Evolutionary conservation across 116 monocot genomes (phyloP).

Genomic region (Iris pallida): DNA sequence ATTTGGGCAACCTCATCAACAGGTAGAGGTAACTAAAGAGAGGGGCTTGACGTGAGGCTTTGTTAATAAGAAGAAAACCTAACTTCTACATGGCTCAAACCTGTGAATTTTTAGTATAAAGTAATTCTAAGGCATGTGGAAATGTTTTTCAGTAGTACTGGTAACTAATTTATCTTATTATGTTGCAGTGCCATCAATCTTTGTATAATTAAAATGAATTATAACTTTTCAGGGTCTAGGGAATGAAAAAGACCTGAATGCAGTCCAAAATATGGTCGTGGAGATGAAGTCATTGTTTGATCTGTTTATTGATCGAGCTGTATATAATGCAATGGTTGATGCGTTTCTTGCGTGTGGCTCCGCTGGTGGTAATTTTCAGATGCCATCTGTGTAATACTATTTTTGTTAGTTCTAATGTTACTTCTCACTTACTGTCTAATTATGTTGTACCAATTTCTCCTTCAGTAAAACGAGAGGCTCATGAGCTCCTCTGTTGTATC

Average conservation of each 20-base stretch:
- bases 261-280: conserved; percentile 45
- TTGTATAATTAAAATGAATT: too few species aligned
- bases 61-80: too few species aligned
- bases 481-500: conserved; percentile 80
- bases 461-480: conserved; percentile 45
- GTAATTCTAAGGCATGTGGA: too few species aligned
- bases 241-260: conserved; percentile 34
- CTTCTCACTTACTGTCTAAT: conserved; percentile 50
- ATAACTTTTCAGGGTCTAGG: conserved; percentile 72
- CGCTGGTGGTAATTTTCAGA: conserved; percentile 28
- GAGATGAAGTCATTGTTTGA: conserved; percentile 62
- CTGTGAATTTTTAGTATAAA: too few species aligned
- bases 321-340: conserved; percentile 73
- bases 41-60: too few species aligned
- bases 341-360: conserved; percentile 65
- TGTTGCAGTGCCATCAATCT: too few species aligned
- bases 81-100: too few species aligned
- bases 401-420: too few species aligned
- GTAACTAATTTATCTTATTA: too few species aligned
- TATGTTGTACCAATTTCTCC: conserved; percentile 51
- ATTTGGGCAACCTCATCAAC: too few species aligned
- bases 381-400: neutral
- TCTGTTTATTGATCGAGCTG: conserved; percentile 56
- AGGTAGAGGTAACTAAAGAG: too few species aligned
- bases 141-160: too few species aligned